Percentiles rank a stretch among this genome's conserved stretches.
phyloP scores from a whole-genome alignment of 2,329 filamentous ascomycete genomes.

The Tympanopsis confertula region DNA sequence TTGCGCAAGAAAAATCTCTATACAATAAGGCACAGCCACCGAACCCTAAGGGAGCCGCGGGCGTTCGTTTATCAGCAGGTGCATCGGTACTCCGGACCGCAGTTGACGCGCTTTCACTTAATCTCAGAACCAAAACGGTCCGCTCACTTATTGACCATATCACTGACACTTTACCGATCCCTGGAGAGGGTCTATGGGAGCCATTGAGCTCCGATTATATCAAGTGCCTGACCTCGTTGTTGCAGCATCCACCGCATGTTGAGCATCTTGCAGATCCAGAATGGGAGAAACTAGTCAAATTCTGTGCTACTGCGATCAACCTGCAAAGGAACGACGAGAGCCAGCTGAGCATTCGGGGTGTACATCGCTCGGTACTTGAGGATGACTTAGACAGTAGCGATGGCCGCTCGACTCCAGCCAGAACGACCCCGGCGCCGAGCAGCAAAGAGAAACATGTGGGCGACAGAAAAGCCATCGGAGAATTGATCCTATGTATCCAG shows the following conservation, averaged over 20 bases:
- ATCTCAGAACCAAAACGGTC: not conserved
- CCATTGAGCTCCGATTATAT: not conserved
- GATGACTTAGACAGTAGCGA: not conserved
- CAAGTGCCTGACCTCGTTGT: not conserved
- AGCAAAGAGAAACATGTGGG: not conserved
- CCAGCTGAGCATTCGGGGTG: not conserved
- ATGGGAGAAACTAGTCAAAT: not conserved
- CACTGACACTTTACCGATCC: not conserved
- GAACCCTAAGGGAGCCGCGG: not conserved
- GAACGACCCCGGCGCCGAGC: not conserved
- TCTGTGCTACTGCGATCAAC: not conserved
- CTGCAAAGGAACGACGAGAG: not conserved
- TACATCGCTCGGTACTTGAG: not conserved
- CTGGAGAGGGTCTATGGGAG: constrained; percentile 1
- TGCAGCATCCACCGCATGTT: not conserved
- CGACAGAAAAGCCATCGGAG: not conserved
- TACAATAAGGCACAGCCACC: not conserved
- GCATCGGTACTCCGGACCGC: not conserved
- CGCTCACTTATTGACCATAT: not conserved
- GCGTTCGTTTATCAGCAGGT: not conserved
- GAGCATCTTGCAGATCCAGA: not conserved
- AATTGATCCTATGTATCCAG: not conserved
- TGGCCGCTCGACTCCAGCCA: not conserved
- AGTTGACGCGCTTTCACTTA: not conserved
- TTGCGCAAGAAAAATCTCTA: not conserved